phyloP scores from a whole-genome alignment of 306 rosid species.

The Prunus dulcis region DNA sequence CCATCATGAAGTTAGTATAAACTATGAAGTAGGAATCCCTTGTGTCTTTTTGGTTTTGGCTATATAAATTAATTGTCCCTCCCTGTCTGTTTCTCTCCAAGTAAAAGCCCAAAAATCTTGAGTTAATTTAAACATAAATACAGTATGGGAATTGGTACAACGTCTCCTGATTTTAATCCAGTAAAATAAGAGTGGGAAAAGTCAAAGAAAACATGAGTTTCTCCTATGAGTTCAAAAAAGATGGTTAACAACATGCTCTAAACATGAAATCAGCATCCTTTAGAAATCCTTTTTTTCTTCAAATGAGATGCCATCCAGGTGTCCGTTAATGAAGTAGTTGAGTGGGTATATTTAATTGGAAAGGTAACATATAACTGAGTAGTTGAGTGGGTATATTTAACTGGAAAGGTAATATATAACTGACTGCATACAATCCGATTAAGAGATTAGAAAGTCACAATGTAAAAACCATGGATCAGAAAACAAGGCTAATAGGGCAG shows the following conservation, averaged over 20 bases:
- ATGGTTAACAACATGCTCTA: background rate
- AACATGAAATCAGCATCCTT: background rate
- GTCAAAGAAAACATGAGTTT: no score
- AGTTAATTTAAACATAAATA: background rate
- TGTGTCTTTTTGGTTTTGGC: no score
- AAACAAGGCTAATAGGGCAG: no score
- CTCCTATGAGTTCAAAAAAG: background rate
- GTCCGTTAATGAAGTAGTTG: background rate
- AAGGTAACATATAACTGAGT: background rate
- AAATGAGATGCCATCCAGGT: background rate
- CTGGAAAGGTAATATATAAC: background rate
- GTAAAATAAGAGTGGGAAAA: no score
- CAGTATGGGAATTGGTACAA: background rate
- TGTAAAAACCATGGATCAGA: background rate
- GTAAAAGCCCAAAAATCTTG: background rate
- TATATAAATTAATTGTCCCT: no score
- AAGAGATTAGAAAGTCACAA: background rate
- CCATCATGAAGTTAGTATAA: no score
- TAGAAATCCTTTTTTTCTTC: background rate
- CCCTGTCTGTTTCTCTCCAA: no score
- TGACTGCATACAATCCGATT: background rate
- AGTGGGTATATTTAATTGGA: background rate
- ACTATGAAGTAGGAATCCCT: no score
- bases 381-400: background rate
- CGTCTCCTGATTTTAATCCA: background rate